Evolutionary conservation across 495 filamentous ascomycete species (phyloP).

Genomic region (Daldinia bambusicola): DNA sequence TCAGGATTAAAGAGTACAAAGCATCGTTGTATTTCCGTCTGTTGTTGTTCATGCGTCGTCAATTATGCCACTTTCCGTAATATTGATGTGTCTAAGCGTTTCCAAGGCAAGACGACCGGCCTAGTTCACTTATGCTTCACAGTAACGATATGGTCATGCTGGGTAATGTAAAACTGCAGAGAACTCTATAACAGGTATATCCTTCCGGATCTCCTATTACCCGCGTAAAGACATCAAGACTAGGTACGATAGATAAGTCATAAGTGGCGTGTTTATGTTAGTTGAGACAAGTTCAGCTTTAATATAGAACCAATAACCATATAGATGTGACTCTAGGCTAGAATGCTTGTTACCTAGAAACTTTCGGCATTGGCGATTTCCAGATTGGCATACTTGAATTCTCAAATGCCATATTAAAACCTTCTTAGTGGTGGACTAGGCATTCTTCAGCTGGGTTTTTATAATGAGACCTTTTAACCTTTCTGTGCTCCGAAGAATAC

Average conservation of each 20-base stretch:
- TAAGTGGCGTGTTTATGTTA: background rate
- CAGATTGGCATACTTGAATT: background rate
- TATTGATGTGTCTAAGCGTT: slow-evolving; percentile 3
- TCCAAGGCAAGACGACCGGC: background rate
- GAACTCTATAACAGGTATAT: background rate
- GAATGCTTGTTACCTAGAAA: background rate
- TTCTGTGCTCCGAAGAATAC: slow-evolving; percentile 8
- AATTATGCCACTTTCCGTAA: slow-evolving; percentile 5
- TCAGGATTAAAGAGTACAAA: background rate
- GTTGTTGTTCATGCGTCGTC: background rate
- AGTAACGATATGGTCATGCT: background rate
- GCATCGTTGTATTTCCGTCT: background rate
- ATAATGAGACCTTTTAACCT: slow-evolving; percentile 17
- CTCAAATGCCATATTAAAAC: background rate
- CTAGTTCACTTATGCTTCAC: background rate
- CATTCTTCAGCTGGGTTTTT: background rate
- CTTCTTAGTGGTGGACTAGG: background rate
- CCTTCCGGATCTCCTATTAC: background rate
- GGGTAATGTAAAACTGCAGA: background rate
- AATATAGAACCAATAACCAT: background rate
- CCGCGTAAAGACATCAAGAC: background rate
- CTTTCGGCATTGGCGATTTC: background rate
- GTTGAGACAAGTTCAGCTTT: background rate
- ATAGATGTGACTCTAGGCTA: background rate
- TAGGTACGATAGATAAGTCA: background rate